phyloP scores from a whole-genome alignment of 2,329 filamentous ascomycete genomes.

The Mariannaea sp. region DNA sequence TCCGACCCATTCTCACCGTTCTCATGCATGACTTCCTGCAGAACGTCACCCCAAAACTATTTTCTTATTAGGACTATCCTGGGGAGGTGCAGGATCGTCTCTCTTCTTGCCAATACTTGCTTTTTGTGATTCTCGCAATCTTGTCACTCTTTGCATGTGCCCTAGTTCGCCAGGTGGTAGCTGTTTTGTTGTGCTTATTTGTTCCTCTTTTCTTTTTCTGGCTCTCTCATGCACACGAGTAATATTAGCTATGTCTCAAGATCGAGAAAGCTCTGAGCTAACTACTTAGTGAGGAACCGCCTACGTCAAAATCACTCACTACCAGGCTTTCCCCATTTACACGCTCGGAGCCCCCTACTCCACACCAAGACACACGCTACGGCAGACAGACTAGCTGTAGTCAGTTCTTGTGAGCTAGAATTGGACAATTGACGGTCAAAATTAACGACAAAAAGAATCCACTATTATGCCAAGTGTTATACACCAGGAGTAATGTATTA shows the following conservation, averaged over 20 bases:
- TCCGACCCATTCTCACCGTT: conserved; percentile 29
- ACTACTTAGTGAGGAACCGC: too few species aligned
- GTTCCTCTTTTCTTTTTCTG: conserved; percentile 1
- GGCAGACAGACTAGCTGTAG: not conserved
- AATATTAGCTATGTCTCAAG: not conserved
- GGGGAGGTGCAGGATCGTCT: conserved; percentile 18
- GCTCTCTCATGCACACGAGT: not conserved
- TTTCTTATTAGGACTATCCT: conserved; percentile 12
- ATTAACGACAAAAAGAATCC: conserved; percentile 7
- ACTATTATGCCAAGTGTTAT: too few species aligned
- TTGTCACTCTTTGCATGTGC: not conserved
- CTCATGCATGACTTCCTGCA: conserved; percentile 30
- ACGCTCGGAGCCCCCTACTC: not conserved
- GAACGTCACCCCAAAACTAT: conserved; percentile 23
- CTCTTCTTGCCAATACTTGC: conserved; percentile 8
- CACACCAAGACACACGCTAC: not conserved
- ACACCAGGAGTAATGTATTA: not conserved
- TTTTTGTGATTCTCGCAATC: conserved; percentile 4
- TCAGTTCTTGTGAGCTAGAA: not conserved
- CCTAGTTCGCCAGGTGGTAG: not conserved
- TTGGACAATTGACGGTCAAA: not conserved
- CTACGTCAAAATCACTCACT: not conserved
- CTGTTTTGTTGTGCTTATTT: not conserved
- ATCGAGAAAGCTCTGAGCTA: too few species aligned
- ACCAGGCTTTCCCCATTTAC: not conserved